Evolutionary conservation across 176 grass and related monocot species (phyloP).

Genomic region (Oryza australiensis): DNA sequence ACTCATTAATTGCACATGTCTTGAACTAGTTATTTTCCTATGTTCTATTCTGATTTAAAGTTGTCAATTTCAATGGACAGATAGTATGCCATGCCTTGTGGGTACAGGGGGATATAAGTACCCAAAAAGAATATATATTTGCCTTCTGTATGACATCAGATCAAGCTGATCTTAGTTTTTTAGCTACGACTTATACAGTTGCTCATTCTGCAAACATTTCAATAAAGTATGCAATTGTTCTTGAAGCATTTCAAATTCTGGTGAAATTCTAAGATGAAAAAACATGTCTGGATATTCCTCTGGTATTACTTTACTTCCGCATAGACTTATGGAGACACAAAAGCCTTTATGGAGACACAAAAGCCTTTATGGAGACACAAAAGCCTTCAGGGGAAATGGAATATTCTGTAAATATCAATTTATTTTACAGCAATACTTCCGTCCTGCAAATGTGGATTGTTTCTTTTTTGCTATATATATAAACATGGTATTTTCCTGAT

Average conservation of each 20-base stretch:
- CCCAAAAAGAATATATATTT: not conserved
- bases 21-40: not conserved
- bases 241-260: not conserved
- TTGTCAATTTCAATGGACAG: not conserved
- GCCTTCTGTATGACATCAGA: not conserved
- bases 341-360: too few species aligned
- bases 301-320: not conserved
- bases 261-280: not conserved
- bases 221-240: not conserved
- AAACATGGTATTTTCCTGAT: not conserved
- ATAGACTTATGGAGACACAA: not conserved
- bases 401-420: not conserved
- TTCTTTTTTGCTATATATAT: not conserved
- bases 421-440: not conserved
- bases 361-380: not conserved
- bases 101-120: not conserved
- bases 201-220: not conserved
- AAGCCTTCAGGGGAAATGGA: not conserved
- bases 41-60: not conserved
- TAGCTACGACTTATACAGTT: not conserved
- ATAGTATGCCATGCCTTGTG: constrained; percentile 13
- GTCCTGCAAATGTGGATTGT: constrained; percentile 1
- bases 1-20: constrained; percentile 15
- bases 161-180: not conserved
- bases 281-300: not conserved